Base-by-base conservation (phyloP, 768 basidiomycete species). In the Cystofilobasidium macerans region DNA sequence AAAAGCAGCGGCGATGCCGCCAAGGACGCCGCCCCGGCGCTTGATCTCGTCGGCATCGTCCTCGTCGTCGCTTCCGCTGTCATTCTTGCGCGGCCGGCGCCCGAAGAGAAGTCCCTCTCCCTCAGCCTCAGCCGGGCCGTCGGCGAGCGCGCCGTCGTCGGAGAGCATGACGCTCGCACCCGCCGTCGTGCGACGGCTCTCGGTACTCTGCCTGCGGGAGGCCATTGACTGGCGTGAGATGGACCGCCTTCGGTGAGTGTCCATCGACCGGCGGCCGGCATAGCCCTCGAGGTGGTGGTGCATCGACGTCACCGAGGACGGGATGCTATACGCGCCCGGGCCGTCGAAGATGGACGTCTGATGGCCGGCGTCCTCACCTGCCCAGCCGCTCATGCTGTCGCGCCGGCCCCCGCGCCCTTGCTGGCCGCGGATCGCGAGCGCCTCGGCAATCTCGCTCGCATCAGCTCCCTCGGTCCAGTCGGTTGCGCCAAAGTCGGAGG, bases 31-130 rank as follows among this genome's bases (percentile, higher is more conserved):
- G 20, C 65, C 65, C 30, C 45, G 59, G 38, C 62, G 69, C 14
- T 67, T 69, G 22, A 65, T 72, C 45, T 74, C 74, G 30, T 72
- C 72, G 7, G 71, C 69, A 64, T 75, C 72, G 62, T 54, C 61
- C 70, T 64, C 53, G 69, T 66, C 69, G 70, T 71, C 28, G 68
- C 70, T 33, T n/a, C n/a, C n/a, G 70, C 74, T 47, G 6, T 60
- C 58, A 11, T n/a, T 40, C 8, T 43, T 24, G 9, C 58, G 58
- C 8, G 16, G 51, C 2, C 51, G 51, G 16, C 51, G 26, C 28
- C 43, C 24, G 30, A 60, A 60, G 22, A 60, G 51, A 2, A 45
- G 38, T 8, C 43, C 58, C 20, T 38, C 58, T 20, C 43, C 58
- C 38, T 60, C 58, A 22, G 58, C 58, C 26, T 60, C 58, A 5